Conservation (phyloP, 192 early-diverging fungal species). For the Backusella liffmaniae region DNA sequence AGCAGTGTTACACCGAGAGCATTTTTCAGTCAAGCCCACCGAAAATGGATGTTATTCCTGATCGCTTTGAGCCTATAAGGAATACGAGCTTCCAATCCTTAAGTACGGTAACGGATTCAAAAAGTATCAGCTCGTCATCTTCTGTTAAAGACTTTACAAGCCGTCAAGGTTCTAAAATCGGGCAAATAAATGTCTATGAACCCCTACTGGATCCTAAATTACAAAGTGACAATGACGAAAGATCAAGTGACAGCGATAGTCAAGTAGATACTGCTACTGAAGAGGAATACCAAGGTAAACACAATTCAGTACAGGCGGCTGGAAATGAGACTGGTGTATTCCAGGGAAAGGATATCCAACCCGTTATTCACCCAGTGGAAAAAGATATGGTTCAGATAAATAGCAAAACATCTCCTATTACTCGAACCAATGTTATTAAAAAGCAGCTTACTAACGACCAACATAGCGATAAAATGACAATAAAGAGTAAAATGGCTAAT, state of each 20-base stretch:
- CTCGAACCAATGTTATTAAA: neutral
- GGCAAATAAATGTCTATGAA: neutral
- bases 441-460: neutral
- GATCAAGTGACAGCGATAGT: neutral
- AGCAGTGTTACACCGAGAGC: neutral
- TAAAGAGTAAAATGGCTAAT: neutral
- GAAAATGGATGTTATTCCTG: neutral
- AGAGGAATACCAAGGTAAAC: neutral
- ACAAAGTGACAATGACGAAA: neutral
- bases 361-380: neutral
- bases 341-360: neutral
- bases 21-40: neutral
- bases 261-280: neutral
- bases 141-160: neutral
- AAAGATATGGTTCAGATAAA: neutral
- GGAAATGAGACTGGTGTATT: neutral
- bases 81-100: neutral
- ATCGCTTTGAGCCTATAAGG: neutral
- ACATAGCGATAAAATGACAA: neutral
- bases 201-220: neutral
- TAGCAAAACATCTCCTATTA: neutral
- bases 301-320: neutral
- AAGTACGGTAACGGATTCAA: neutral
- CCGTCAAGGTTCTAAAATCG: neutral
- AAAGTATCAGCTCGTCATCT: neutral